Percentiles rank a stretch among this genome's conserved stretches.
Conservation (phyloP, 352 stramenopile genomes). For the Globisporangium mamillatum region DNA sequence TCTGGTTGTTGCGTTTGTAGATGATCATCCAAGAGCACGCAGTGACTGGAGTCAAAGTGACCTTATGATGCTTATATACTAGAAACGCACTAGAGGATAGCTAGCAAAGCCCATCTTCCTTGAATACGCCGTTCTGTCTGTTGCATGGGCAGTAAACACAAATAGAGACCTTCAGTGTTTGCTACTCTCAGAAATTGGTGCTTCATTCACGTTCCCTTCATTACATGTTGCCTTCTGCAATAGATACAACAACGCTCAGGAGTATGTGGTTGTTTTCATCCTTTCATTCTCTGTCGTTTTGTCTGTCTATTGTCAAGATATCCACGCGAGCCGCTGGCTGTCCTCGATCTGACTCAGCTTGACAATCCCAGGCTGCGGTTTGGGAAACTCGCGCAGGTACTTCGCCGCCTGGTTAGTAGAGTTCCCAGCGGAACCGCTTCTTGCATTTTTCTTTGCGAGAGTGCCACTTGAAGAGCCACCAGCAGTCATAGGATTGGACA, state of each 20-base stretch:
- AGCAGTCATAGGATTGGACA: neutral
- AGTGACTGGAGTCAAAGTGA: neutral
- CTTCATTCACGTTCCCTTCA: neutral
- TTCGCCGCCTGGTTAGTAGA: conserved; percentile 13
- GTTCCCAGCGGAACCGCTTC: neutral
- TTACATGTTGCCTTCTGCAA: neutral
- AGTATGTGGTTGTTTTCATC: neutral
- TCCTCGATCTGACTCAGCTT: conserved; percentile 25
- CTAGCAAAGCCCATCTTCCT: neutral
- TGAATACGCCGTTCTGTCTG: neutral
- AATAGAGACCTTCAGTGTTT: neutral
- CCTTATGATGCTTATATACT: neutral
- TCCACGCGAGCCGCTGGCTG: conserved; percentile 50
- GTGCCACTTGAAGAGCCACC: neutral
- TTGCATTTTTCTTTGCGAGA: neutral
- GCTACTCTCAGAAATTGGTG: neutral
- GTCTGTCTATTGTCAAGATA: conserved; percentile 8
- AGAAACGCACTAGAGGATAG: neutral
- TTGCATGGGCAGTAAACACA: neutral
- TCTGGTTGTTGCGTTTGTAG: neutral
- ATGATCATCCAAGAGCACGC: neutral
- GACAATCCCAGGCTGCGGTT: conserved; percentile 47
- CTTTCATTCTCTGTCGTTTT: neutral
- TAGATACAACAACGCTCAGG: no score
- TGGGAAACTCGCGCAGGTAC: conserved; percentile 65